Conservation (phyloP, 495 filamentous ascomycete species). For the Astrocystis sublimbata region DNA sequence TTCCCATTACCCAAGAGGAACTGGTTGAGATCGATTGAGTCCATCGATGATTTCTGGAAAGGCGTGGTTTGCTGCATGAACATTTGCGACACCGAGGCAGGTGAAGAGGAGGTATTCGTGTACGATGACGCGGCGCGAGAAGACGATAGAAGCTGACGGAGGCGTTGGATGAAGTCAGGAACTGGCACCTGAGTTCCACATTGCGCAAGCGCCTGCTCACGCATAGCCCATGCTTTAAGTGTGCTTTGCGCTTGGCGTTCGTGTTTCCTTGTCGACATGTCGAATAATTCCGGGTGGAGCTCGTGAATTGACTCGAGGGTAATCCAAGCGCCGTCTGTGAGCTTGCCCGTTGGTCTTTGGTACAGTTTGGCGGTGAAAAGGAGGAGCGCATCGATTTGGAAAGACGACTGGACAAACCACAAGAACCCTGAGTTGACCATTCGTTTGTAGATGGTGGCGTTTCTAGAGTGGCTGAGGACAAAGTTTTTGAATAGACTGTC, state of each 20-base stretch:
- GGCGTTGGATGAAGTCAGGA: conserved; percentile 35
- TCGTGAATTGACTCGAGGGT: conserved; percentile 39
- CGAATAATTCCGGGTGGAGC: conserved; percentile 43
- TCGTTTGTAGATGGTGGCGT: conserved; percentile 35
- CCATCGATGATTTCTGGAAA: conserved; percentile 2
- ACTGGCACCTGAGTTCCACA: conserved; percentile 17
- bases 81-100: background rate
- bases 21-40: conserved; percentile 9
- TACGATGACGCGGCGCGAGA: background rate
- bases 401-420: conserved; percentile 47
- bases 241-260: conserved; percentile 37
- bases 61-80: conserved; percentile 8
- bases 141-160: conserved; percentile 21
- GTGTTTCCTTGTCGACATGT: conserved; percentile 41
- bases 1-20: background rate
- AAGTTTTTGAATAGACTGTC: conserved; percentile 48
- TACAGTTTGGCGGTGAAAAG: conserved; percentile 51
- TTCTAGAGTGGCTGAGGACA: conserved; percentile 38
- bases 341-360: conserved; percentile 43
- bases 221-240: conserved; percentile 45
- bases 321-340: conserved; percentile 52
- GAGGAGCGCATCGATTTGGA: conserved; percentile 50
- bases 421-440: conserved; percentile 39
- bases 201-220: conserved; percentile 34
- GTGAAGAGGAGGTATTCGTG: background rate